Conservation (phyloP, 495 filamentous ascomycete genomes). For the Staphylotrichum longicolle region DNA sequence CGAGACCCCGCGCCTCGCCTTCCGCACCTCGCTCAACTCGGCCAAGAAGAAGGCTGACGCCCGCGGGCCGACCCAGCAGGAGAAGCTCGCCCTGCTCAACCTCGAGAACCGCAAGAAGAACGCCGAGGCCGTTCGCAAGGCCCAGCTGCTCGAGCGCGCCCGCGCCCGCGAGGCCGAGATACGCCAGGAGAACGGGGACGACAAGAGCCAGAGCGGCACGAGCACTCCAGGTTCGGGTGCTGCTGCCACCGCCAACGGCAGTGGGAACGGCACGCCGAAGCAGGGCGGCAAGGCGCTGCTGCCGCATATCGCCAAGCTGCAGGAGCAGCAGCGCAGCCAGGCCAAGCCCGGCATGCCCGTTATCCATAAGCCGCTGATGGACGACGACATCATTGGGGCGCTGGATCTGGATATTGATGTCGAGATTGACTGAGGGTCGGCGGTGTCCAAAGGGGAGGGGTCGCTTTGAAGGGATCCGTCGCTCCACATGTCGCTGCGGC, state of each 20-base stretch:
- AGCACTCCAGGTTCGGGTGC: conserved; percentile 37
- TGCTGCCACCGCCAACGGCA: conserved; percentile 37
- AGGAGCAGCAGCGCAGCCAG: conserved; percentile 55
- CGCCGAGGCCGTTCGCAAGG: conserved; percentile 75
- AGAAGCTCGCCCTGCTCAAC: conserved; percentile 75
- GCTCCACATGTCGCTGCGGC: no score
- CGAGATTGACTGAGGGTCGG: conserved; percentile 49
- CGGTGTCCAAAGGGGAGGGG: background rate
- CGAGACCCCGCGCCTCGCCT: conserved; percentile 66
- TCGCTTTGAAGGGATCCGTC: background rate
- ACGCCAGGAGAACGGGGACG: conserved; percentile 59
- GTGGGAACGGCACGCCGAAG: conserved; percentile 43
- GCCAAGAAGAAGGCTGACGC: conserved; percentile 42
- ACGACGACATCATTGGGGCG: conserved; percentile 80
- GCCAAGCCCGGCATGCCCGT: conserved; percentile 60
- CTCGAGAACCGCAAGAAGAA: conserved; percentile 74
- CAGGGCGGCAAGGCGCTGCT: conserved; percentile 28
- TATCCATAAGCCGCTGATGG: conserved; percentile 70
- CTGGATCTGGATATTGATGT: conserved; percentile 81
- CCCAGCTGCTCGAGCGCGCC: conserved; percentile 74
- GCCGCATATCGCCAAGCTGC: conserved; percentile 50
- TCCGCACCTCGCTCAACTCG: conserved; percentile 57
- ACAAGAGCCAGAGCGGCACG: conserved; percentile 44
- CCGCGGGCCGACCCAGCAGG: conserved; percentile 57
- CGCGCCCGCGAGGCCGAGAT: conserved; percentile 55